phyloP scores from a whole-genome alignment of 2,329 filamentous ascomycete species.

The Exophiala lecanii-corni region DNA sequence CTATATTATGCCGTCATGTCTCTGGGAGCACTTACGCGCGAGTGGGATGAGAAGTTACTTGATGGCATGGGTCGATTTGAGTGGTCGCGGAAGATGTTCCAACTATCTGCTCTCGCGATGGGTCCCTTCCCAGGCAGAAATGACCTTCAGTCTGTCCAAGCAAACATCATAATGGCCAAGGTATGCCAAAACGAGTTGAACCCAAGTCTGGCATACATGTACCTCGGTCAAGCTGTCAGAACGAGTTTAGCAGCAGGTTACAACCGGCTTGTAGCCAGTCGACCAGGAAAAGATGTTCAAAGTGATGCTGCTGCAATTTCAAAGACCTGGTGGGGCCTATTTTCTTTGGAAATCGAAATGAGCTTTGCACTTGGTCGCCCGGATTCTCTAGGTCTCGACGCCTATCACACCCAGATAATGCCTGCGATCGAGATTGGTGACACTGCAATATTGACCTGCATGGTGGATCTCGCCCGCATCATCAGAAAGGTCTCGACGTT shows the following conservation, averaged over 20 bases:
- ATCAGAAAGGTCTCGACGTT: slow-evolving; percentile 36
- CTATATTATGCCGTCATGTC: slow-evolving; percentile 46
- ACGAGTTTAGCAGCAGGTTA: slow-evolving; percentile 47
- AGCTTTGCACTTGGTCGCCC: slow-evolving; percentile 47
- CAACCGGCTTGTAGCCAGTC: slow-evolving; percentile 33
- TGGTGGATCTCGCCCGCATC: slow-evolving; percentile 38
- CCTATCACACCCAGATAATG: slow-evolving; percentile 44
- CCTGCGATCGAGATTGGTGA: slow-evolving; percentile 35
- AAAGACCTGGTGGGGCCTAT: slow-evolving; percentile 46
- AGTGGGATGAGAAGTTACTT: slow-evolving; percentile 29
- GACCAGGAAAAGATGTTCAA: slow-evolving; percentile 32
- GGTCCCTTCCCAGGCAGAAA: neutral
- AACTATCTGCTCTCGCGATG: neutral
- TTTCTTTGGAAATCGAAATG: slow-evolving; percentile 46
- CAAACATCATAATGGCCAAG: slow-evolving; percentile 46
- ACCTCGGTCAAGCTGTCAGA: slow-evolving; percentile 44
- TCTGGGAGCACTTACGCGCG: slow-evolving; percentile 31
- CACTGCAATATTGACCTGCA: slow-evolving; percentile 36
- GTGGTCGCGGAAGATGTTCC: slow-evolving; percentile 45
- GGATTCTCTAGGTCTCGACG: slow-evolving; percentile 45
- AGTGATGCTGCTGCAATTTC: no score
- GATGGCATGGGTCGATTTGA: slow-evolving; percentile 43
- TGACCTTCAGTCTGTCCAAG: slow-evolving; percentile 46
- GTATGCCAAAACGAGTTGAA: slow-evolving; percentile 49
- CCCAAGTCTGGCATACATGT: slow-evolving; percentile 46